Conservation (phyloP, 805 yeast species). For the Cyberlindnera meyerae region DNA sequence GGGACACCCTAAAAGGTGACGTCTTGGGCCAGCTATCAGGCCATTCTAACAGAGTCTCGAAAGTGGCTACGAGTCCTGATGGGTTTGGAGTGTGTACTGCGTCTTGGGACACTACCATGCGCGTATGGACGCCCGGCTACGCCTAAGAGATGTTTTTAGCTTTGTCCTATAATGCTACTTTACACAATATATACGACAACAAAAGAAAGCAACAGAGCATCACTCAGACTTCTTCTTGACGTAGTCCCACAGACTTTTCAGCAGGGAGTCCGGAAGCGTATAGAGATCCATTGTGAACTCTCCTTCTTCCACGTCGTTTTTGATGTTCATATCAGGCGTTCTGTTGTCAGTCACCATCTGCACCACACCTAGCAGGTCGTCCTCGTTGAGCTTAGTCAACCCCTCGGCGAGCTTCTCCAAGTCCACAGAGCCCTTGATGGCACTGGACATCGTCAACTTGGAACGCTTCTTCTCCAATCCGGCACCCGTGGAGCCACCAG, state of each 20-base stretch:
- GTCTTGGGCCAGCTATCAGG: conserved; percentile 64
- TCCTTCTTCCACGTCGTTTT: conserved; percentile 93
- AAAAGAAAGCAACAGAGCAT: not conserved
- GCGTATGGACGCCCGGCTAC: conserved; percentile 50
- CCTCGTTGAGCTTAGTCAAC: conserved; percentile 82
- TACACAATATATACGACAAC: no score
- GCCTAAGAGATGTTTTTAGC: conserved; percentile 7
- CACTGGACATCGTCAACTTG: conserved; percentile 31
- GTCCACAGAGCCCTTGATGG: conserved; percentile 75
- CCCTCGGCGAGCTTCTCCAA: conserved; percentile 88
- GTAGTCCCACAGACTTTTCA: conserved; percentile 92
- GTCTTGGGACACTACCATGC: conserved; percentile 74
- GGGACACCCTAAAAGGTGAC: conserved; percentile 70
- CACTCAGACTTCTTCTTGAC: conserved; percentile 54
- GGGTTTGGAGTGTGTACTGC: conserved; percentile 76
- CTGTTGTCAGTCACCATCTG: conserved; percentile 97
- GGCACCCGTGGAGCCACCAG: conserved; percentile 14
- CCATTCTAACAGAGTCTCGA: conserved; percentile 56
- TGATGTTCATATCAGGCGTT: conserved; percentile 91
- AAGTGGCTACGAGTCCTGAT: conserved; percentile 63
- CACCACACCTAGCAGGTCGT: conserved; percentile 88
- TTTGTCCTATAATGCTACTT: no score
- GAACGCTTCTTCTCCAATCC: conserved; percentile 29
- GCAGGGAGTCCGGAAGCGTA: conserved; percentile 84
- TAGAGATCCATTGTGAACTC: conserved; percentile 95